Percentiles rank a stretch among this genome's conserved stretches.
These are phyloP conservation scores for Rhodomyrtus psidioides DNA, from an alignment of 441 rosid species.

Conservation along the genomic window DNA sequence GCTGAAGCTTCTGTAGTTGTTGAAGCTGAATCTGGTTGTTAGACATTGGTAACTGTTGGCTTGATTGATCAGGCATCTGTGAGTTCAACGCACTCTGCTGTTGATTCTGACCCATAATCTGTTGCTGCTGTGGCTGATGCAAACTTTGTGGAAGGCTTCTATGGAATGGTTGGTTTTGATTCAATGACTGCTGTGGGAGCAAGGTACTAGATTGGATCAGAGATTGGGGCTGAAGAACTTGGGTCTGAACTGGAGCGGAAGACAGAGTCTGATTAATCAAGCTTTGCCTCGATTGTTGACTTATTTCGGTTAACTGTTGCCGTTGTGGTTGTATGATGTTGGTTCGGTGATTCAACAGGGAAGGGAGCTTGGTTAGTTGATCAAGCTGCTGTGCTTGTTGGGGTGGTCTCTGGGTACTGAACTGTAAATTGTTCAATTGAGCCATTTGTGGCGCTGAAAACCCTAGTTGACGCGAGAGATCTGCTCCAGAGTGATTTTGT, in stretches of 20 bases:
- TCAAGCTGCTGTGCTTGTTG: slow-evolving; percentile 47
- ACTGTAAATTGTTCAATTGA: slow-evolving; percentile 43
- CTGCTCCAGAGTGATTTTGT: slow-evolving; percentile 40
- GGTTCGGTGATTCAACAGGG: slow-evolving; percentile 25
- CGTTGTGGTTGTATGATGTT: slow-evolving; percentile 30
- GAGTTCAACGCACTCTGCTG: slow-evolving; percentile 28
- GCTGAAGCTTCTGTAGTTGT: slow-evolving; percentile 51
- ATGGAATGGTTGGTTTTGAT: slow-evolving; percentile 33
- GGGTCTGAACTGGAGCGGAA: slow-evolving; percentile 37
- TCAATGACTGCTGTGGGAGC: slow-evolving; percentile 39
- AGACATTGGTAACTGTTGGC: slow-evolving; percentile 33
- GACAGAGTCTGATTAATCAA: slow-evolving; percentile 27
- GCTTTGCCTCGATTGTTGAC: slow-evolving; percentile 46
- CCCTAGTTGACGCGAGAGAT: slow-evolving; percentile 50
- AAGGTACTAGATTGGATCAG: slow-evolving; percentile 25
- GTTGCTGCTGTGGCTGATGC: slow-evolving; percentile 36
- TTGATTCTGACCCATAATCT: slow-evolving; percentile 28
- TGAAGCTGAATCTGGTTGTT: slow-evolving; percentile 48
- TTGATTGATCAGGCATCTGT: slow-evolving; percentile 36
- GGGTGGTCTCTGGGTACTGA: slow-evolving; percentile 36
- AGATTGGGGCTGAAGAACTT: slow-evolving; percentile 41
- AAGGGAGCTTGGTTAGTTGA: slow-evolving; percentile 33
- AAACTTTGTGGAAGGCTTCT: slow-evolving; percentile 38
- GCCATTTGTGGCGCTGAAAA: slow-evolving; percentile 37
- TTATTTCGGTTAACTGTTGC: slow-evolving; percentile 36